Conservation (phyloP, 495 filamentous ascomycete species). For the Aspergillus leporis region DNA sequence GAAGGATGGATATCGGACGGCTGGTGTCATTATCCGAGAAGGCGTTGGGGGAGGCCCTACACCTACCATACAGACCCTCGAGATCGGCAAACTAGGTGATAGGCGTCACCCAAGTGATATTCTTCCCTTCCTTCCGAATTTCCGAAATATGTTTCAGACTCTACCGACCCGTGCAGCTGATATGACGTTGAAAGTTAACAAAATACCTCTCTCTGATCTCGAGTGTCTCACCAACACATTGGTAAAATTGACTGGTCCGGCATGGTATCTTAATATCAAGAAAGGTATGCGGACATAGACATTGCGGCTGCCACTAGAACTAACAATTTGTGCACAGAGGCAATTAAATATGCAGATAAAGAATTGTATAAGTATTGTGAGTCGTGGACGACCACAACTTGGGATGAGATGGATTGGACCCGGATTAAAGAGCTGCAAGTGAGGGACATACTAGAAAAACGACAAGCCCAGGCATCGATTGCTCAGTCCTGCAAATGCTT, state of each 20-base stretch:
- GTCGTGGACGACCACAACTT: slow-evolving; percentile 70
- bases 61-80: slow-evolving; percentile 73
- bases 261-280: slow-evolving; percentile 46
- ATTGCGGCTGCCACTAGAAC: background rate
- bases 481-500: slow-evolving; percentile 60
- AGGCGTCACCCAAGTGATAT: slow-evolving; percentile 74
- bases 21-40: slow-evolving; percentile 76
- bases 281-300: slow-evolving; percentile 32
- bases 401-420: slow-evolving; percentile 84
- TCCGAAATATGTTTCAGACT: slow-evolving; percentile 58
- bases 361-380: slow-evolving; percentile 61
- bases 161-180: slow-evolving; percentile 57
- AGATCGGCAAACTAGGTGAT: slow-evolving; percentile 62
- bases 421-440: slow-evolving; percentile 76
- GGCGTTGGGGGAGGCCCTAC: slow-evolving; percentile 59
- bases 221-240: slow-evolving; percentile 79
- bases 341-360: slow-evolving; percentile 52
- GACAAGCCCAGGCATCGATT: slow-evolving; percentile 58
- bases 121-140: slow-evolving; percentile 72
- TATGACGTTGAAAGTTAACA: slow-evolving; percentile 62
- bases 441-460: slow-evolving; percentile 69
- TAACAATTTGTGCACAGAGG: slow-evolving; percentile 30
- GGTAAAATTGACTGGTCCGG: slow-evolving; percentile 58
- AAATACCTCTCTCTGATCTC: slow-evolving; percentile 69
- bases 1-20: slow-evolving; percentile 74